These are phyloP conservation scores for Candida incommunis DNA, from an alignment of 805 yeast genomes.

Conservation along the genomic window DNA sequence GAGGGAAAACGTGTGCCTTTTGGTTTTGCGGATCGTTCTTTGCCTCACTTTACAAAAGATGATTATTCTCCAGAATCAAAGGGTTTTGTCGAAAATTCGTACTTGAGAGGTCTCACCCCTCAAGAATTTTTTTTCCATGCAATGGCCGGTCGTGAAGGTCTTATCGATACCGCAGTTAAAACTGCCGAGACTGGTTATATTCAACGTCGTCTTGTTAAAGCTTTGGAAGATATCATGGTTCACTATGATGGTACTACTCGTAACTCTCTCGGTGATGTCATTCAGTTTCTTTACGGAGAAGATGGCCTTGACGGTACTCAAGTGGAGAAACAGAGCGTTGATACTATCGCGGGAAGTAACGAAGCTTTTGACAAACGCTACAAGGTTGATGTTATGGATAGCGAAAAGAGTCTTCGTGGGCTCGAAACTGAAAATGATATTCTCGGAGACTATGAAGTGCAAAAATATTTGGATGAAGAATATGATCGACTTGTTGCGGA, in stretches of 20 bases:
- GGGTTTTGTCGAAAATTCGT: conserved; percentile 96
- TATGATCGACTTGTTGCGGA: conserved; percentile 65
- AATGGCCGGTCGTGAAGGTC: conserved; percentile 99
- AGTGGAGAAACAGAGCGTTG: conserved; percentile 91
- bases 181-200: conserved; percentile 98
- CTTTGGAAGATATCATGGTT: conserved; percentile 93
- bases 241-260: conserved; percentile 98
- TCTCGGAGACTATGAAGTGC: conserved; percentile 76
- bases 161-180: conserved; percentile 97
- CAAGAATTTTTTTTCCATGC: conserved; percentile 99
- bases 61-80: conserved; percentile 97
- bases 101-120: conserved; percentile 92
- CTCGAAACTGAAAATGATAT: conserved; percentile 76
- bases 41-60: conserved; percentile 97
- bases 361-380: conserved; percentile 69
- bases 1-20: conserved; percentile 99
- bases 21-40: conserved; percentile 89
- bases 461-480: conserved; percentile 69
- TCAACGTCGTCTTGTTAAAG: conserved; percentile 95
- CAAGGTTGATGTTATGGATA: conserved; percentile 72
- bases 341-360: conserved; percentile 89
- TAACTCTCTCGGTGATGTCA: conserved; percentile 90
- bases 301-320: conserved; percentile 98
- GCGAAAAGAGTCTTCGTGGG: conserved; percentile 47
- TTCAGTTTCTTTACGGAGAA: conserved; percentile 96